These are phyloP conservation scores for Chrysoporthe austroafricana DNA, from an alignment of 2,329 filamentous ascomycete genomes.

Conservation along the genomic window DNA sequence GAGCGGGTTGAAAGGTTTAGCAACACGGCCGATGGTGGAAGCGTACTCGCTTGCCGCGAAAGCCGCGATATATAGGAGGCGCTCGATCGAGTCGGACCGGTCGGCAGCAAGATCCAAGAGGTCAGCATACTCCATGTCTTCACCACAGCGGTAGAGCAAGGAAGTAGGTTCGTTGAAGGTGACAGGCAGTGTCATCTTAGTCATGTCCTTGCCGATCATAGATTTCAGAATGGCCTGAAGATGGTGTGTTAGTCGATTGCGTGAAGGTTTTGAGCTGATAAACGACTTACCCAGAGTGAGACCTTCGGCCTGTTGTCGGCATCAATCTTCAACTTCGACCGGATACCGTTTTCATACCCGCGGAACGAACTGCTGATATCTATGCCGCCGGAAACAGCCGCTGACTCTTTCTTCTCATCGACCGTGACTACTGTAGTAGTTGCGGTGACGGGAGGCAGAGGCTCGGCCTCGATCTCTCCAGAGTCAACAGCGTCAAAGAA, in stretches of 20 bases:
- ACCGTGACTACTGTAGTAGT: slow-evolving; percentile 35
- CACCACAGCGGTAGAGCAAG: slow-evolving; percentile 88
- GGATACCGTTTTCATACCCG: slow-evolving; percentile 89
- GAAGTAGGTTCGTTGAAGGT: slow-evolving; percentile 99
- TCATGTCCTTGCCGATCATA: slow-evolving; percentile 99
- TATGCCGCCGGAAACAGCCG: slow-evolving; percentile 47
- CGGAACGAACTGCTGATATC: slow-evolving; percentile 80
- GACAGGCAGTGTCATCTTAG: slow-evolving; percentile 97
- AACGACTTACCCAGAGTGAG: slow-evolving; percentile 81
- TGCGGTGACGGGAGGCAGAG: slow-evolving; percentile 57
- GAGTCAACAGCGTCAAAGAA: slow-evolving; percentile 98
- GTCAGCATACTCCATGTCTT: slow-evolving; percentile 98
- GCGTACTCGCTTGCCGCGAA: slow-evolving; percentile 97
- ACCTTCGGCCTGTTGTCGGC: slow-evolving; percentile 92
- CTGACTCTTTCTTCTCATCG: slow-evolving; percentile 50
- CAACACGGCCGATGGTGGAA: slow-evolving; percentile 93
- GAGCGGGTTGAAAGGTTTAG: slow-evolving; percentile 97
- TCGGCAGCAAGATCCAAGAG: slow-evolving; percentile 88
- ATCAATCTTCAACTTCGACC: slow-evolving; percentile 82
- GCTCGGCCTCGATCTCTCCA: slow-evolving; percentile 81
- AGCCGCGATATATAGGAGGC: slow-evolving; percentile 90
- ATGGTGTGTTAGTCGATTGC: slow-evolving; percentile 33
- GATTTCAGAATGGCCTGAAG: slow-evolving; percentile 90
- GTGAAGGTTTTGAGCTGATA: not conserved
- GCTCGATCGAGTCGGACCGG: slow-evolving; percentile 83